phyloP scores from a whole-genome alignment of 768 basidiomycete genomes.

The Tubosaeta sp. region DNA sequence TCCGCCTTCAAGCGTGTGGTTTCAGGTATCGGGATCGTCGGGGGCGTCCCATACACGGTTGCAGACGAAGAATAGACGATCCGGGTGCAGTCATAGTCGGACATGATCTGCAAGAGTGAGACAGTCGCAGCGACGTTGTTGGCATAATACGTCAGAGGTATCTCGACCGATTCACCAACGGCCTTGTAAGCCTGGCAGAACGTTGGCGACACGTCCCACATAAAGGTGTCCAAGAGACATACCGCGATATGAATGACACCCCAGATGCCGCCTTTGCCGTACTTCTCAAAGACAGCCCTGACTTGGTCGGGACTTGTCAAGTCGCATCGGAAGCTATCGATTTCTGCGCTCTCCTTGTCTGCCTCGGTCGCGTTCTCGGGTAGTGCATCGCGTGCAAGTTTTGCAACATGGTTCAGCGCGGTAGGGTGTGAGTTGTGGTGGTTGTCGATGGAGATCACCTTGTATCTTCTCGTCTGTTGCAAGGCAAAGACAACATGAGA shows the following conservation, averaged over 20 bases:
- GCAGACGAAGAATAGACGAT: conserved; percentile 98
- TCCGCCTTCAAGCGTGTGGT: conserved; percentile 81
- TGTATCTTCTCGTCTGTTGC: conserved; percentile 83
- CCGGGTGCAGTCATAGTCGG: conserved; percentile 74
- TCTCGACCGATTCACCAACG: conserved; percentile 93
- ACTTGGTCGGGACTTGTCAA: conserved; percentile 71
- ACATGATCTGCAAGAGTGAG: conserved; percentile 82
- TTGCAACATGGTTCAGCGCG: conserved; percentile 70
- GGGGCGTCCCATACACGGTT: conserved; percentile 95
- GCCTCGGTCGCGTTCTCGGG: conserved; percentile 58
- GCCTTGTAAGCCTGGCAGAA: conserved; percentile 84
- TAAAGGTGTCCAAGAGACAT: conserved; percentile 29
- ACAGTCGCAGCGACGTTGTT: conserved; percentile 93
- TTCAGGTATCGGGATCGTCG: conserved; percentile 91
- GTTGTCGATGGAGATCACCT: conserved; percentile 94
- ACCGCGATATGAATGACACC: conserved; percentile 96
- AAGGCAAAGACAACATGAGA: conserved; percentile 90
- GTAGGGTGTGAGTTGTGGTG: conserved; percentile 84
- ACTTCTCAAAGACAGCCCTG: conserved; percentile 74
- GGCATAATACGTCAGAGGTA: conserved; percentile 87
- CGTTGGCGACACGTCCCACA: background rate
- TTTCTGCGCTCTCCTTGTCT: conserved; percentile 68
- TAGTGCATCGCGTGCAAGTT: conserved; percentile 74
- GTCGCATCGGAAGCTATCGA: conserved; percentile 70
- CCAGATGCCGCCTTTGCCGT: conserved; percentile 90